A percentile compares a stretch with the other conserved stretches of the same genome.
Evolutionary conservation across 2,329 filamentous ascomycete genomes (phyloP).

Genomic region (Cadophora gregata): DNA sequence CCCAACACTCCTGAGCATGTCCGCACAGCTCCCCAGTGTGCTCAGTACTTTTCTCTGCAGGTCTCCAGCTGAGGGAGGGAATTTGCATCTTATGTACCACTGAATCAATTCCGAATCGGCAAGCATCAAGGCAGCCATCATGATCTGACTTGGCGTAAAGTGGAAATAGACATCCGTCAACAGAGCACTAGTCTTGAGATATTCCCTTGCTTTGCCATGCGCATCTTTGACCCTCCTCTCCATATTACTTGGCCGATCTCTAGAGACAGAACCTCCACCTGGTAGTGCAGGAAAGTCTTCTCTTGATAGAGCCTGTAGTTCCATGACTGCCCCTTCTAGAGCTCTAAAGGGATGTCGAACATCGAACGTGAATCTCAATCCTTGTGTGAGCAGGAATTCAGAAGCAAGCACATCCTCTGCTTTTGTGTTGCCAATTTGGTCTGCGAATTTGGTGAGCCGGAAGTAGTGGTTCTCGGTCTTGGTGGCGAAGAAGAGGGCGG

Average conservation of each 20-base stretch:
- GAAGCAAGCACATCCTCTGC: constrained; percentile 85
- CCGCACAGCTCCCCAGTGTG: constrained; percentile 57
- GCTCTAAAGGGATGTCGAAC: constrained; percentile 89
- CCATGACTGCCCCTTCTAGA: constrained; percentile 85
- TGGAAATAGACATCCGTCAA: constrained; percentile 97
- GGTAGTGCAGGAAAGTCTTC: constrained; percentile 42
- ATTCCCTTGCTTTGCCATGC: constrained; percentile 73
- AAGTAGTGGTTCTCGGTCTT: constrained; percentile 86
- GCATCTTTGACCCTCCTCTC: constrained; percentile 60
- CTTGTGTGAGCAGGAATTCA: constrained; percentile 92
- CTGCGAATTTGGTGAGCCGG: constrained; percentile 65
- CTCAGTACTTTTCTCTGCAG: constrained; percentile 55
- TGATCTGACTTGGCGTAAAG: constrained; percentile 93
- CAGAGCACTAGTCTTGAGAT: constrained; percentile 79
- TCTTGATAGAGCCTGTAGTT: constrained; percentile 72
- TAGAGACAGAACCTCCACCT: constrained; percentile 16
- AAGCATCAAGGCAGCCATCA: constrained; percentile 79
- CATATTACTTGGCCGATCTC: constrained; percentile 33
- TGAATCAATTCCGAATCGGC: constrained; percentile 68
- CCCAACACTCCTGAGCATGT: constrained; percentile 61
- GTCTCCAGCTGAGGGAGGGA: constrained; percentile 38
- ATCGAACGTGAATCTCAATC: constrained; percentile 90
- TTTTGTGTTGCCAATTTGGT: constrained; percentile 72
- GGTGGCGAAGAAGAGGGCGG: constrained; percentile 88
- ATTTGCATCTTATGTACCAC: constrained; percentile 43